Conservation (phyloP, 2,329 filamentous ascomycete genomes). For the Colletotrichum camelliae region DNA sequence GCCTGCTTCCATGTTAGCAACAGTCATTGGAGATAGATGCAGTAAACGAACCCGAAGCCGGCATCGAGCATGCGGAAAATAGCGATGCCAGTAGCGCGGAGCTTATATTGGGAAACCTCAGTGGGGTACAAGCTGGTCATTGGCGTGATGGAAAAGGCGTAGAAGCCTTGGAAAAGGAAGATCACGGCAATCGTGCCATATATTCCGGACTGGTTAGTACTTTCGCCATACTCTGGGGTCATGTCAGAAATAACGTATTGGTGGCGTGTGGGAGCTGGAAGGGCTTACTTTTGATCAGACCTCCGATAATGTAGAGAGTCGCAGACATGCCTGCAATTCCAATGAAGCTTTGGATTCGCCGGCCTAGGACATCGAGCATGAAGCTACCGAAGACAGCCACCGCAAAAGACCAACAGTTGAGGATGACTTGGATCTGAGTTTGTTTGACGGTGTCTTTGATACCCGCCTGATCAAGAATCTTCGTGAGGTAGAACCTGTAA, state of each 20-base stretch:
- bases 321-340: slow-evolving; percentile 28
- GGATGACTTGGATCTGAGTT: slow-evolving; percentile 35
- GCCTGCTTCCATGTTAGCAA: slow-evolving; percentile 13
- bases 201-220: slow-evolving; percentile 32
- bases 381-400: slow-evolving; percentile 37
- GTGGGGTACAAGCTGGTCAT: slow-evolving; percentile 38
- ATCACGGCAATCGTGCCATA: slow-evolving; percentile 43
- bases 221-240: slow-evolving; percentile 27
- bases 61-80: slow-evolving; percentile 33
- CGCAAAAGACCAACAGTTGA: slow-evolving; percentile 41
- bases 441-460: slow-evolving; percentile 29
- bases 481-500: slow-evolving; percentile 30
- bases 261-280: neutral
- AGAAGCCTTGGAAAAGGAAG: slow-evolving; percentile 38
- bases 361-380: slow-evolving; percentile 36
- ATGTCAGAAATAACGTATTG: neutral
- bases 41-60: slow-evolving; percentile 30
- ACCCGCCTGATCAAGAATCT: slow-evolving; percentile 34
- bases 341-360: slow-evolving; percentile 33
- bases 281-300: slow-evolving; percentile 28
- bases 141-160: slow-evolving; percentile 37
- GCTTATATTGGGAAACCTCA: slow-evolving; percentile 35
- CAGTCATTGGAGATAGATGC: neutral
- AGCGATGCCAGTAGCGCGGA: slow-evolving; percentile 35
- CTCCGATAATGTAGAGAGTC: slow-evolving; percentile 28